These are phyloP conservation scores for Passiflora organensis DNA, from an alignment of 345 rosid genomes.

Conservation along the genomic window DNA sequence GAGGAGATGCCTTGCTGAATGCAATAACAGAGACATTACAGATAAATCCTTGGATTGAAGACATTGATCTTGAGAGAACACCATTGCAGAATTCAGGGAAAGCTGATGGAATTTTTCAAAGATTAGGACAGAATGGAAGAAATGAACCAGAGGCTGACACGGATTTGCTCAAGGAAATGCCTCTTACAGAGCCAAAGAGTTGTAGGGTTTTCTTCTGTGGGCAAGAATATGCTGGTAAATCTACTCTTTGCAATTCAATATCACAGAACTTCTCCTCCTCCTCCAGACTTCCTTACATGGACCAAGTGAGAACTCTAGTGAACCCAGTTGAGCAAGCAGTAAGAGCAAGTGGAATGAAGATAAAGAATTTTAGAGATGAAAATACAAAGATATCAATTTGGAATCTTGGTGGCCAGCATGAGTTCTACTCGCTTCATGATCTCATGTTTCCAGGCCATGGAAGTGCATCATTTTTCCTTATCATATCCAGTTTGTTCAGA, in stretches of 20 bases:
- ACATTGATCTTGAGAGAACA: constrained; percentile 73
- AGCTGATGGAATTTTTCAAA: constrained; percentile 63
- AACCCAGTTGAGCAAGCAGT: constrained; percentile 90
- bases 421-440: constrained; percentile 80
- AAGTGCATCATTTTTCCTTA: constrained; percentile 70
- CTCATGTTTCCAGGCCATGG: constrained; percentile 91
- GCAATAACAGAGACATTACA: constrained; percentile 71
- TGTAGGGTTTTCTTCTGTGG: constrained; percentile 89
- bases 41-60: constrained; percentile 86
- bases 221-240: constrained; percentile 89
- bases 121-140: constrained; percentile 63
- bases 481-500: constrained; percentile 73
- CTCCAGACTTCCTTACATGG: constrained; percentile 64
- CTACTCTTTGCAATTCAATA: constrained; percentile 69
- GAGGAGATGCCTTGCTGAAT: constrained; percentile 59
- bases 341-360: constrained; percentile 73
- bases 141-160: constrained; percentile 45
- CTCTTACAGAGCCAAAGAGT: constrained; percentile 75
- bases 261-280: constrained; percentile 61
- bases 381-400: constrained; percentile 80
- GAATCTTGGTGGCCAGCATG: constrained; percentile 92
- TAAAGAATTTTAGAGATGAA: constrained; percentile 74
- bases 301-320: constrained; percentile 69
- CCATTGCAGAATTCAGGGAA: constrained; percentile 66
- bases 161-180: constrained; percentile 79